Base-by-base conservation (phyloP, 1,284 basidiomycete species). In the Irpex sp. region DNA sequence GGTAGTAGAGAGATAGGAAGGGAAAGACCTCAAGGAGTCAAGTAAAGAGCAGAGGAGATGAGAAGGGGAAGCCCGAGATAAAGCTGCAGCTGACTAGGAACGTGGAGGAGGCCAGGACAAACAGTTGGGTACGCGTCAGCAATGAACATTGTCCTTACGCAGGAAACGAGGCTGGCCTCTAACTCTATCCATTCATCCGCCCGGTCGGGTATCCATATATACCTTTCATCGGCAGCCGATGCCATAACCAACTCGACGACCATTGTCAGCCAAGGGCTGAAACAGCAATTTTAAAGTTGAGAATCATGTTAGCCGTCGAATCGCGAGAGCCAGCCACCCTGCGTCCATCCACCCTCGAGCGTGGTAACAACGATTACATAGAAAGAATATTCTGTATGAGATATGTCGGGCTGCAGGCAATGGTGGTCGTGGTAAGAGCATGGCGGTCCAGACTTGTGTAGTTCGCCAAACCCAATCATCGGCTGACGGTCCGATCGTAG, bases 151-250 rank as follows among this genome's bases (percentile, higher is more conserved):
- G 36, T 50, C 50, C 37, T 47, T 35, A 47, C 47, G 5, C 36
- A 26, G 19, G 63, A 46, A 61, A 61, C 50, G 55, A 62, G 60
- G 60, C 57, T 56, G 60, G 51, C 60, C 33, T 51, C 39, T 15
- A 43, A 43, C 49, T 17, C n/a, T 21, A 21, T n/a, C 49, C 49
- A 8, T 21, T 8, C 17, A 21, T n/a, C 49, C 49, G 15, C 17
- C n/a, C 17, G 17, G 19, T 50, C 49, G 49, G 49, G 7, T 50
- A 50, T 50, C 49, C 49, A 50, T 50, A 50, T 17, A 21, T 50
- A 55, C 15, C 11, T 17, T 15, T 13, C 26, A 51, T 13, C 49
- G 49, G 17, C 49, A 9, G 17, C 49, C 49, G 49, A 51, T 26
- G 49, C 39, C 39, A 43, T 43, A n/a, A 17, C 19, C 49, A 17